Evolutionary conservation across 2,329 filamentous ascomycete species (phyloP), one percentile per base, ranked within the genome.

Genomic region (Fusarium sp.): DNA sequence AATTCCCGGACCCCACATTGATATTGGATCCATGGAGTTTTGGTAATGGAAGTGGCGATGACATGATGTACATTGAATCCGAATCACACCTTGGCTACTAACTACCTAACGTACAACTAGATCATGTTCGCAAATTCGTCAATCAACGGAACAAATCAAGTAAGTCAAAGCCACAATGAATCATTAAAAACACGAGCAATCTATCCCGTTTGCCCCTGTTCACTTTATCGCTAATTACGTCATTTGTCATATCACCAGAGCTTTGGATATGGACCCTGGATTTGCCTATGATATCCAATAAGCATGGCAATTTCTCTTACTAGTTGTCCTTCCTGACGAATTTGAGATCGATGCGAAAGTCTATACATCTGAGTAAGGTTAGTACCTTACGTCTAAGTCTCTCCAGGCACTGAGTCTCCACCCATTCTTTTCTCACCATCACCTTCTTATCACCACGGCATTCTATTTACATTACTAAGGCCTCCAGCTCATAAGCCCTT

Each of bases 151-250:
- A 22, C 36, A 54, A 62, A 22, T 20, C 38, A 61, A 47, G n/a
- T 18, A 32, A 47, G 22, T 24, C 28, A 26, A 45, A 55, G 48
- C 55, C 48, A 71, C 55, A 30, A 57, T 72, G 70, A 63, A 71
- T 74, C 62, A 73, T 60, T 28, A 36, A 36, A 18, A 38, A 30
- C n/a, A 28, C 28, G 18, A 51, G 20, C 38, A 50, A 48, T 56
- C n/a, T 18, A 42, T 61, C 11, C 45, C 8, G 34, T 48, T 28
- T 48, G 20, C 47, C 28, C 26, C 28, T 51, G 17, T 24, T 42
- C 44, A 39, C 20, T 42, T 14, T 44, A 28, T 52, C 28, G 48
- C 48, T 30, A 70, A 61, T 61, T 70, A 70, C 66, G 66, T 70
- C 66, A 70, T 59, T 39, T 39, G 26, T 28, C 22, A 57, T 48